These are phyloP conservation scores for Calonectria pauciramosa DNA, from an alignment of 2,329 filamentous ascomycete genomes.

Conservation along the genomic window DNA sequence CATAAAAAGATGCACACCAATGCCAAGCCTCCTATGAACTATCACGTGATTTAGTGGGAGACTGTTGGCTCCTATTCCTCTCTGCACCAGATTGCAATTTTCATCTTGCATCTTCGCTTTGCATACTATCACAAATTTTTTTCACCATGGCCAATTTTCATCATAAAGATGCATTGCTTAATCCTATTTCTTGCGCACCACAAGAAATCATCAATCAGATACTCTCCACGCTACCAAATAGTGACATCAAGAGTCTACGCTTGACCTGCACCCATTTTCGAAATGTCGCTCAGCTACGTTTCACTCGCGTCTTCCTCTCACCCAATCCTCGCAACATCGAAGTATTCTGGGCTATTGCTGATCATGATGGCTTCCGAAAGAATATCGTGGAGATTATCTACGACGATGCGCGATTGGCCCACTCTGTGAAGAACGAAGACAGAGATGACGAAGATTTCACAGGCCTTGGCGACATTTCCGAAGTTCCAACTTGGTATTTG, in stretches of 20 bases:
- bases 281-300: background rate
- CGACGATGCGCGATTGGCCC: conserved; percentile 32
- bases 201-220: conserved; percentile 3
- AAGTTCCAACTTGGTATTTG: background rate
- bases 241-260: conserved; percentile 27
- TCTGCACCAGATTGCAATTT: no score
- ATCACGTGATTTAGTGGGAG: no score
- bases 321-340: conserved; percentile 32
- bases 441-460: background rate
- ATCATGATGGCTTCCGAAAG: conserved; percentile 24
- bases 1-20: no score
- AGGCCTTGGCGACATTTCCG: background rate
- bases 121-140: no score
- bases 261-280: background rate
- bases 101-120: no score
- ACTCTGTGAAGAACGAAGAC: background rate
- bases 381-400: conserved; percentile 34
- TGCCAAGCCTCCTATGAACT: no score
- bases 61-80: no score
- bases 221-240: background rate
- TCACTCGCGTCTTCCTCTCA: conserved; percentile 35
- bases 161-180: no score
- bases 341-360: conserved; percentile 33
- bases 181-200: background rate
- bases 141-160: no score